Percentiles rank a stretch among this genome's conserved stretches.
Conservation (phyloP, 768 basidiomycete species). For the Kwoniella sp. region DNA sequence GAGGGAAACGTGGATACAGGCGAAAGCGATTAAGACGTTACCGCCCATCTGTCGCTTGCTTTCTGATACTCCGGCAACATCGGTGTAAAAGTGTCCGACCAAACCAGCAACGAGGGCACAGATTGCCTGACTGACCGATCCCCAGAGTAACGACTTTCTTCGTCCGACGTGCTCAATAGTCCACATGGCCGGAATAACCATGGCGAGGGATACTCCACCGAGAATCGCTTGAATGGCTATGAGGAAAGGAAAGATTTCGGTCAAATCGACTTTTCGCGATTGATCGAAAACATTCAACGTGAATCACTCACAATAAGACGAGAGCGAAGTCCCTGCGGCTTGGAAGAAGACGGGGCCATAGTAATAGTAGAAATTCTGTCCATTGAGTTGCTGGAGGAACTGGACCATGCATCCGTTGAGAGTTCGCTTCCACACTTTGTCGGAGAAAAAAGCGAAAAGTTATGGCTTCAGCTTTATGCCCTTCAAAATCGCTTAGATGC, state of each 20-base stretch:
- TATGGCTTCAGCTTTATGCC: not conserved
- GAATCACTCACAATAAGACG: slow-evolving; percentile 59
- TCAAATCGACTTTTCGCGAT: no score
- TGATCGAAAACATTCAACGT: no score
- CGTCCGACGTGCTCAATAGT: slow-evolving; percentile 77
- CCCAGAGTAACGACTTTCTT: slow-evolving; percentile 58
- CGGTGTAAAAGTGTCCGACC: slow-evolving; percentile 19
- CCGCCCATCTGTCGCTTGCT: slow-evolving; percentile 3
- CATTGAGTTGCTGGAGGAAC: slow-evolving; percentile 77
- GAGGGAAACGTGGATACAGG: slow-evolving; percentile 13
- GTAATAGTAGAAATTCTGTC: slow-evolving; percentile 74
- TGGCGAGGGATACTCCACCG: slow-evolving; percentile 72
- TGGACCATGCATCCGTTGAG: slow-evolving; percentile 56
- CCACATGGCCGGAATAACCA: slow-evolving; percentile 70
- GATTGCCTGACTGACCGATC: slow-evolving; percentile 10
- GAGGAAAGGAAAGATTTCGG: no score
- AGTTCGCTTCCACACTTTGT: slow-evolving; percentile 69
- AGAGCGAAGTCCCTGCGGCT: slow-evolving; percentile 70
- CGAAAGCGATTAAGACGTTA: slow-evolving; percentile 16
- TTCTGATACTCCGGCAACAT: slow-evolving; percentile 1
- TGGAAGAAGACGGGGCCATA: slow-evolving; percentile 73
- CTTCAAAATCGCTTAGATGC: not conserved
- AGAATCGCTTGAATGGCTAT: slow-evolving; percentile 58
- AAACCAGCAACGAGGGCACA: slow-evolving; percentile 18
- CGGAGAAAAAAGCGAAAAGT: not conserved